A percentile compares a stretch with the other conserved stretches of the same genome.
phyloP scores from a whole-genome alignment of 1,284 basidiomycete species.

The Peniophora sp. region DNA sequence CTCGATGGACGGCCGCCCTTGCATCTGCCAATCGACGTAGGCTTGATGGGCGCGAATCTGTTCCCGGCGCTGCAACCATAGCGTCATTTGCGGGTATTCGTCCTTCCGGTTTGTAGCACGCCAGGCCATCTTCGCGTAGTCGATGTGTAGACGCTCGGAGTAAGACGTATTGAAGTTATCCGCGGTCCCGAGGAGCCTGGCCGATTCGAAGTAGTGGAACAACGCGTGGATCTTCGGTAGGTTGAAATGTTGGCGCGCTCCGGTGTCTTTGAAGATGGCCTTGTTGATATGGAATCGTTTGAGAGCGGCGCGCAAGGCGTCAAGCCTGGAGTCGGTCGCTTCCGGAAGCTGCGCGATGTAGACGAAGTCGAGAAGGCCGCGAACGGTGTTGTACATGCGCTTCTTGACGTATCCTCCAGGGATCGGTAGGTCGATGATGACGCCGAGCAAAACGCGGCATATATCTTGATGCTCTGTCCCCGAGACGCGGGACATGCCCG shows the following conservation, averaged over 20 bases:
- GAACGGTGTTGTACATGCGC: neutral
- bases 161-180: slow-evolving; percentile 26
- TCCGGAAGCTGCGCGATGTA: no score
- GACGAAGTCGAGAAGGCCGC: neutral
- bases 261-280: slow-evolving; percentile 15
- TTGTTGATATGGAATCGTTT: slow-evolving; percentile 10
- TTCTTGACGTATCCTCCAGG: neutral
- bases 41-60: slow-evolving; percentile 4
- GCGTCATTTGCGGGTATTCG: slow-evolving; percentile 24
- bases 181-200: slow-evolving; percentile 18
- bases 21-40: slow-evolving; percentile 5
- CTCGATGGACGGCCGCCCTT: neutral
- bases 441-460: neutral
- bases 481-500: no score
- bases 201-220: slow-evolving; percentile 21
- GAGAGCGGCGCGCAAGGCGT: neutral
- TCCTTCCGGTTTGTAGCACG: slow-evolving; percentile 17
- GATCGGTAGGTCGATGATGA: neutral
- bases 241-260: slow-evolving; percentile 24
- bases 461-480: neutral
- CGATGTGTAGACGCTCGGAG: slow-evolving; percentile 19
- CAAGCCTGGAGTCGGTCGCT: neutral
- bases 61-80: slow-evolving; percentile 13
- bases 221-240: slow-evolving; percentile 31
- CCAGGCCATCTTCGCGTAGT: slow-evolving; percentile 21